Evolutionary conservation across 106 monocot genomes (phyloP).

Genomic region (Phalaenopsis aphrodite): DNA sequence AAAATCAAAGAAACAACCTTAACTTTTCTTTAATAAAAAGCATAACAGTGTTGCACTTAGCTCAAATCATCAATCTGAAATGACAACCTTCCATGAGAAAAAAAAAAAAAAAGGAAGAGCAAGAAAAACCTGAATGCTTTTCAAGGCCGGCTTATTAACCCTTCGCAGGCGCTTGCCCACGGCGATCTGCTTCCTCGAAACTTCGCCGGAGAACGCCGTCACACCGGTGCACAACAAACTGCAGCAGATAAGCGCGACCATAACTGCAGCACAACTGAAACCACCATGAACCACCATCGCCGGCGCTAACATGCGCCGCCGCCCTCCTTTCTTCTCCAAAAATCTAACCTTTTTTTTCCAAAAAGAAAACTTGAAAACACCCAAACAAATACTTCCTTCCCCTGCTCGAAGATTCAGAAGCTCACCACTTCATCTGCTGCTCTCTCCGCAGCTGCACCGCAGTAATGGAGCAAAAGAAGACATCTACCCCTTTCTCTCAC

Average conservation of each 20-base stretch:
- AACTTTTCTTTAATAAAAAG: not conserved
- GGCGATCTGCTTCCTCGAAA: conserved; percentile 15
- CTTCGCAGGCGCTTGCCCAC: conserved; percentile 43
- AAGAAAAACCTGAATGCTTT: conserved; percentile 51
- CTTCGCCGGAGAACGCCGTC: not conserved
- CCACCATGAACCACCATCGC: not conserved
- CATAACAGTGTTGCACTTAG: not conserved
- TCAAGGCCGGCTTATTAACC: conserved; percentile 67
- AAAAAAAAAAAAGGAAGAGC: not conserved
- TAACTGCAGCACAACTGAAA: not conserved
- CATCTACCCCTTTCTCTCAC: not conserved
- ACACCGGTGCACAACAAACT: conserved; percentile 24
- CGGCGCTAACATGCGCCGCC: conserved; percentile 17
- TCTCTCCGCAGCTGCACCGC: not conserved
- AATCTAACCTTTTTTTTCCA: not conserved
- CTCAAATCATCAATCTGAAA: not conserved
- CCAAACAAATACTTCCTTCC: not conserved
- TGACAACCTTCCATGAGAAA: not conserved
- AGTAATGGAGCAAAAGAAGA: not conserved
- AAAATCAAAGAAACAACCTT: not conserved
- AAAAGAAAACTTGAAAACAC: not conserved
- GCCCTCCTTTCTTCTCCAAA: conserved; percentile 1
- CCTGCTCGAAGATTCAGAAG: not conserved
- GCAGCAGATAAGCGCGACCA: conserved; percentile 9
- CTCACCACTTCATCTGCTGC: not conserved